Conservation (phyloP, 2,329 filamentous ascomycete genomes). For the Nigrospora osmanthi region DNA sequence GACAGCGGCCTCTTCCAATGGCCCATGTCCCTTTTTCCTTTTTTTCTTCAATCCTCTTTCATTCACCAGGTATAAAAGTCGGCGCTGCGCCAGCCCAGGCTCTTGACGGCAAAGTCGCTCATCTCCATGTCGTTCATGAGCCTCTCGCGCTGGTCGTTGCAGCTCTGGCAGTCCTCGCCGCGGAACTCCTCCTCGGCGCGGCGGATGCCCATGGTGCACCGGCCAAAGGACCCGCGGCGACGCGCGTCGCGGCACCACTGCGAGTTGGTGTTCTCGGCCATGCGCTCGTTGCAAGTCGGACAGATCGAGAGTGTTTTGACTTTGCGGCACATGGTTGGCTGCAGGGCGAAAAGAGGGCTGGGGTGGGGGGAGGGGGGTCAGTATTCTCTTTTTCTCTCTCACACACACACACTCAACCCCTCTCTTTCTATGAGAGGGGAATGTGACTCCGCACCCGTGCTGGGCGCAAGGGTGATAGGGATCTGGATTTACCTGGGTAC, state of each 20-base stretch:
- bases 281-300: constrained; percentile 6
- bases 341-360: not conserved
- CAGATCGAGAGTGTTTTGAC: constrained; percentile 8
- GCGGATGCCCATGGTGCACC: constrained; percentile 5
- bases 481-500: too few relatives aligned
- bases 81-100: constrained; percentile 5
- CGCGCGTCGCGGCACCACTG: constrained; percentile 8
- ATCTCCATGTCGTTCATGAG: constrained; percentile 7
- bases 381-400: too few relatives aligned
- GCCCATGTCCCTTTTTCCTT: not conserved
- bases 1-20: constrained; percentile 12
- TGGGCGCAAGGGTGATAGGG: too few relatives aligned
- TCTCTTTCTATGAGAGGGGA: too few relatives aligned
- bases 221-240: constrained; percentile 7
- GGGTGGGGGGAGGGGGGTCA: not conserved
- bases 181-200: constrained; percentile 9
- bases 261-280: constrained; percentile 7
- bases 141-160: constrained; percentile 4
- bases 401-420: too few relatives aligned
- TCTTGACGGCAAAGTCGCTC: constrained; percentile 6
- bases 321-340: constrained; percentile 7
- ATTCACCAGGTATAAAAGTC: too few relatives aligned
- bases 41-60: too few relatives aligned
- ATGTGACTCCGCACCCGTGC: too few relatives aligned
- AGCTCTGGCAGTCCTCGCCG: constrained; percentile 9